phyloP scores from a whole-genome alignment of 2,329 filamentous ascomycete species.

The Leptosphaerulina australis region DNA sequence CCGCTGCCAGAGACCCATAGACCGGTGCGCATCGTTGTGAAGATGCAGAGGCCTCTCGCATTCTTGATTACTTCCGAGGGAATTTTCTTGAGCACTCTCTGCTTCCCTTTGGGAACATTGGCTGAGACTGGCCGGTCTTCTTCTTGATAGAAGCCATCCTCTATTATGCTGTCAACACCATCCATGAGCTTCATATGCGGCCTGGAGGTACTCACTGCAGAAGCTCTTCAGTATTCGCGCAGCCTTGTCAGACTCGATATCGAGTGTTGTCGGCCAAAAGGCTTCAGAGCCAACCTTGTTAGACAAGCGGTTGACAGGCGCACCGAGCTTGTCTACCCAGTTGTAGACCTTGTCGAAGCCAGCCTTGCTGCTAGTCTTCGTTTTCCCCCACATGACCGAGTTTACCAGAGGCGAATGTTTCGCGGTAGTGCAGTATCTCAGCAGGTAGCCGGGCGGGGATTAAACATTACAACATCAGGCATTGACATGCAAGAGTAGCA shows the following conservation, averaged over 20 bases:
- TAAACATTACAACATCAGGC: constrained; percentile 31
- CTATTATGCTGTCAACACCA: constrained; percentile 41
- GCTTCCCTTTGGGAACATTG: constrained; percentile 65
- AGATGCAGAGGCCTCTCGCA: constrained; percentile 88
- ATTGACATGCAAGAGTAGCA: constrained; percentile 14
- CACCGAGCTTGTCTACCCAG: constrained; percentile 70
- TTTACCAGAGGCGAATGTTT: constrained; percentile 14
- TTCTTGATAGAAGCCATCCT: constrained; percentile 72
- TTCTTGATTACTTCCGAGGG: constrained; percentile 82
- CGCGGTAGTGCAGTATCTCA: constrained; percentile 27
- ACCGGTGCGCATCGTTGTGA: constrained; percentile 93
- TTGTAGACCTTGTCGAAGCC: constrained; percentile 76
- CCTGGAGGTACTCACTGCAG: constrained; percentile 69
- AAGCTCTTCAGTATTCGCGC: constrained; percentile 88
- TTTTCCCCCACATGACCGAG: constrained; percentile 43
- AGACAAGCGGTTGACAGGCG: constrained; percentile 78
- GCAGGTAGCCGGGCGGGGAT: constrained; percentile 21
- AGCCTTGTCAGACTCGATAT: constrained; percentile 90
- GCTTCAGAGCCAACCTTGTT: constrained; percentile 82
- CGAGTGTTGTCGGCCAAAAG: constrained; percentile 84
- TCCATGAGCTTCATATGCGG: neutral
- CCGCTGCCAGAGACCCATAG: constrained; percentile 91
- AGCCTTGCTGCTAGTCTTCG: constrained; percentile 43
- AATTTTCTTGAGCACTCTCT: constrained; percentile 78
- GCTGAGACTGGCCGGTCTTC: constrained; percentile 52